A percentile compares a stretch with the other conserved stretches of the same genome.
phyloP scores from a whole-genome alignment of 2,329 filamentous ascomycete species.

The Coniochaeta hoffmannii region DNA sequence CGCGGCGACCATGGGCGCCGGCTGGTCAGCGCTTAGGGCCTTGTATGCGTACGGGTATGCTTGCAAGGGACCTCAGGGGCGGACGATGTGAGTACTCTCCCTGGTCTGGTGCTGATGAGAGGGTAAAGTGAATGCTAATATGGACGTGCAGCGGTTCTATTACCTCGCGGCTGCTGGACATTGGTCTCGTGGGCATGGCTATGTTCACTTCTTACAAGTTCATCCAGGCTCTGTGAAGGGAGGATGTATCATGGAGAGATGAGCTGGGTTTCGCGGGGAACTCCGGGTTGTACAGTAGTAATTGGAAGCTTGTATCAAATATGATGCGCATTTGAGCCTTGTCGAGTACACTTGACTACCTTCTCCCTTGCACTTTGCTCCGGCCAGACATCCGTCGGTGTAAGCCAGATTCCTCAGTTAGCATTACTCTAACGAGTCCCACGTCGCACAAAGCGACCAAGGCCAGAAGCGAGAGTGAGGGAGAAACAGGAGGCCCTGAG shows the following conservation, averaged over 20 bases:
- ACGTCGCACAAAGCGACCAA: no score
- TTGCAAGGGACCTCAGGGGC: constrained; percentile 35
- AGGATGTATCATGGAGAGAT: background rate
- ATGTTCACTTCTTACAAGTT: constrained; percentile 2
- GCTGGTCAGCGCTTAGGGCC: constrained; percentile 45
- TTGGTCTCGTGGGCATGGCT: constrained; percentile 4
- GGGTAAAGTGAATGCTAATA: background rate
- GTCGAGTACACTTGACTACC: no score
- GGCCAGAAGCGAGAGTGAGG: no score
- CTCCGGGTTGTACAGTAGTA: no score
- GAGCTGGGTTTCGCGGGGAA: no score
- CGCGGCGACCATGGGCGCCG: constrained; percentile 39
- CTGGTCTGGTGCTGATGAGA: background rate
- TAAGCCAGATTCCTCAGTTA: no score
- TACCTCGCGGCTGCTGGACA: background rate
- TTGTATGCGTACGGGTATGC: constrained; percentile 51
- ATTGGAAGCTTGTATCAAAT: no score
- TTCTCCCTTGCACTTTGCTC: no score
- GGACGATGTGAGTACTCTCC: constrained; percentile 25
- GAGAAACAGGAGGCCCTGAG: no score
- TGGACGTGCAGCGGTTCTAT: background rate
- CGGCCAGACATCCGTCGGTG: no score
- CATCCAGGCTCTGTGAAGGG: background rate
- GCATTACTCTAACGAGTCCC: no score
- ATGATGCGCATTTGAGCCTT: background rate